Conservation (phyloP, 371 early-diverging fungal species). For the Actinomortierella wolfii region DNA sequence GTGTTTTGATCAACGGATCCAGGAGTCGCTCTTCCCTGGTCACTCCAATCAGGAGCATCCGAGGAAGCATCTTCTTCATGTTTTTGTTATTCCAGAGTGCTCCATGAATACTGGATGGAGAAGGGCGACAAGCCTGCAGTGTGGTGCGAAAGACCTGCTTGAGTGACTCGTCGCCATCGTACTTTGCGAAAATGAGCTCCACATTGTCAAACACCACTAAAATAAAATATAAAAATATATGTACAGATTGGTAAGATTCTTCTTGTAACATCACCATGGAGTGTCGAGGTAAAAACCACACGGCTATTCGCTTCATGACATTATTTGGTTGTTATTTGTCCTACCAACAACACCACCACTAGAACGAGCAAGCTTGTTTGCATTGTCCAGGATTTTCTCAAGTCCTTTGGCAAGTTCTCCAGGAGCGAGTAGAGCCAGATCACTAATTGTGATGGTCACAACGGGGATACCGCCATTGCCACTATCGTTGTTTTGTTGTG, state of each 20-base stretch:
- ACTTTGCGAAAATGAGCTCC: constrained; percentile 56
- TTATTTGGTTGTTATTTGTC: too few relatives aligned
- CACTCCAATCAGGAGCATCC: constrained; percentile 16
- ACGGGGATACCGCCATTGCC: too few relatives aligned
- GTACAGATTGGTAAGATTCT: too few relatives aligned
- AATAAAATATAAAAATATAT: background rate
- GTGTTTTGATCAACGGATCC: constrained; percentile 10
- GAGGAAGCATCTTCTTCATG: constrained; percentile 4
- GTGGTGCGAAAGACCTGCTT: constrained; percentile 26
- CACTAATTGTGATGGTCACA: constrained; percentile 29
- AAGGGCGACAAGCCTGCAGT: background rate
- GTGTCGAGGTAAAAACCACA: too few relatives aligned
- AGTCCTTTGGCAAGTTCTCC: constrained; percentile 40
- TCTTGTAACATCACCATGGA: too few relatives aligned
- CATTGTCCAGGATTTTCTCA: constrained; percentile 15
- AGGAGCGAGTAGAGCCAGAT: constrained; percentile 34
- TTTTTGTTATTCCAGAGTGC: constrained; percentile 18
- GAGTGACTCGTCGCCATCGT: constrained; percentile 42
- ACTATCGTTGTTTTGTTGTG: too few relatives aligned
- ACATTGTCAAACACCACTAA: constrained; percentile 60
- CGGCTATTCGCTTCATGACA: too few relatives aligned
- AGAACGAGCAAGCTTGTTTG: too few relatives aligned
- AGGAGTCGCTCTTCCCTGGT: constrained; percentile 16
- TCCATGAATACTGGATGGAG: constrained; percentile 10
- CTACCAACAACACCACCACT: too few relatives aligned